Base-by-base conservation (phyloP, 1,284 basidiomycete species). In the Ceraceosorus bombacis region DNA sequence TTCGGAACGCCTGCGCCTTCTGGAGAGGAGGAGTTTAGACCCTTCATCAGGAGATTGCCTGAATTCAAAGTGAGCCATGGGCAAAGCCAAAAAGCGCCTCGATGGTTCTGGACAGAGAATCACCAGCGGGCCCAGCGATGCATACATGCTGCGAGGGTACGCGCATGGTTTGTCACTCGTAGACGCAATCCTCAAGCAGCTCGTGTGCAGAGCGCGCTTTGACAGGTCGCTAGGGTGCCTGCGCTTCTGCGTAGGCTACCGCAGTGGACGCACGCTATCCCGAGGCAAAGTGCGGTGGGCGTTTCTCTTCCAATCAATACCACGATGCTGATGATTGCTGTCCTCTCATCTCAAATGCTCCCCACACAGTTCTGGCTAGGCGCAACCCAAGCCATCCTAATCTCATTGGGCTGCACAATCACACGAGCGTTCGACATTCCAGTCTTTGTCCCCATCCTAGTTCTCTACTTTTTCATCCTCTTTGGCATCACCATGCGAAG, bases 391-490 rank as follows among this genome's bases (percentile, higher is more conserved):
- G 92, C 95, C 5, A 88, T 88, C 27, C 56, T 88, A 13, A 79
- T 98, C 59, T 88, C 91, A 5, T 77, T 95, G 52, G 79, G 87
- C 57, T 64, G 59, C 41, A 74, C 68, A 6, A 54, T 61, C 36
- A 63, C 62, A 50, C 62, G 58, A 40, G 80, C 81, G 9, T 94
- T 94, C 71, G 92, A 97, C 78, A 87, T 97, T 15, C 94, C 94
- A 9, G 94, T 98, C 27, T 97, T 95, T 80, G 97, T 94, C 91
- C 92, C 92, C 9, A 95, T 97, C 79, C 83, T 95, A 53, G 85
- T 97, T 69, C 82, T 96, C 70, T 95, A 95, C 67, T 74, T 79
- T 64, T 73, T 72, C 66, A 71, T 79, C 66, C 68, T 80, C 50
- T 79, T 79, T 55, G 70, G 77, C 51, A 76, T 80, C 61, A 79